phyloP scores from a whole-genome alignment of 2,329 filamentous ascomycete species.

The Cordyceps tenuipes region DNA sequence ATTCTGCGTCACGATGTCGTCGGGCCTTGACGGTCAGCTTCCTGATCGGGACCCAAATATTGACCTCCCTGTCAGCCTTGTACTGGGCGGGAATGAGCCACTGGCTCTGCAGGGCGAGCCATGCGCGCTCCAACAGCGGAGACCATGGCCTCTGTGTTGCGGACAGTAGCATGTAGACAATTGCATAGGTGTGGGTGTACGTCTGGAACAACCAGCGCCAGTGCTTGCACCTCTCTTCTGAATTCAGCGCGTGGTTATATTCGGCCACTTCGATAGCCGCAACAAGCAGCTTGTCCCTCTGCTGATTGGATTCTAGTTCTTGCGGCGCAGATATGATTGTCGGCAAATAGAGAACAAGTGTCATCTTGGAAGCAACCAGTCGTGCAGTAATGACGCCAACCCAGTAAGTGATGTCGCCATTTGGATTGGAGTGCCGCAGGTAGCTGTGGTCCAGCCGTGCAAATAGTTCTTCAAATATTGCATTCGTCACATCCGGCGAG shows the following conservation, averaged over 20 bases:
- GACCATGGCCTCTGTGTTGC: slow-evolving; percentile 38
- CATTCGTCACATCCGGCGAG: slow-evolving; percentile 32
- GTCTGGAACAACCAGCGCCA: slow-evolving; percentile 54
- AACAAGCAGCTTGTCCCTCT: slow-evolving; percentile 38
- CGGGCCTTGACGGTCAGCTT: slow-evolving; percentile 31
- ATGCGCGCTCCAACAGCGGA: slow-evolving; percentile 37
- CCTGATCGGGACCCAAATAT: slow-evolving; percentile 33
- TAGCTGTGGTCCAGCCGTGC: slow-evolving; percentile 34
- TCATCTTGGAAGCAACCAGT: slow-evolving; percentile 46
- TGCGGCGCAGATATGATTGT: slow-evolving; percentile 34
- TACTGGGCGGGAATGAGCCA: slow-evolving; percentile 32
- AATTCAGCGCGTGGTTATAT: slow-evolving; percentile 46
- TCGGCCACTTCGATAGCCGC: slow-evolving; percentile 48
- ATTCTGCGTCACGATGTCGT: slow-evolving; percentile 28
- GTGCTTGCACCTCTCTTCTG: slow-evolving; percentile 37
- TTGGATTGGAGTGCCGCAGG: slow-evolving; percentile 29
- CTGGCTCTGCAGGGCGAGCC: slow-evolving; percentile 36
- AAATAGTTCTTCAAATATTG: slow-evolving; percentile 37
- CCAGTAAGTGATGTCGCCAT: slow-evolving; percentile 29
- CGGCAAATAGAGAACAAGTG: slow-evolving; percentile 45
- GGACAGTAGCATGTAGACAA: slow-evolving; percentile 48
- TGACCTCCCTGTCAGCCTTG: slow-evolving; percentile 20
- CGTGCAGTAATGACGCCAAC: slow-evolving; percentile 29
- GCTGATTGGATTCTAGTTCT: slow-evolving; percentile 28
- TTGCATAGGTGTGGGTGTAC: slow-evolving; percentile 51